phyloP scores from a whole-genome alignment of 1,284 basidiomycete genomes.

The Grifola frondosa region DNA sequence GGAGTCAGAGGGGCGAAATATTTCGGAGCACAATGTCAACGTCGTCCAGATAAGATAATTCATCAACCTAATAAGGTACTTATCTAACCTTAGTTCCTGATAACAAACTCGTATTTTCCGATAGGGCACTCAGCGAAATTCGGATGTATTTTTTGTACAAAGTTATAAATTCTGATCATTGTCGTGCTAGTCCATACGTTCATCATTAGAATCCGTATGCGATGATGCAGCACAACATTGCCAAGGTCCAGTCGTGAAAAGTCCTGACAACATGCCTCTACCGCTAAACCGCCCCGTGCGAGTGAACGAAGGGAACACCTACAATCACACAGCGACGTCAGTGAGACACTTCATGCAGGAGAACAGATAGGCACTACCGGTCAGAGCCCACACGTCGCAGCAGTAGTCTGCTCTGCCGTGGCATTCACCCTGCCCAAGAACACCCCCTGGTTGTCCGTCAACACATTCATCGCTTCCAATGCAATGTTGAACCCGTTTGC shows the following conservation, averaged over 20 bases:
- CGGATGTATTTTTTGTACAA: no score
- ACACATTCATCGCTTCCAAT: constrained; percentile 28
- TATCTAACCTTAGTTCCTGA: no score
- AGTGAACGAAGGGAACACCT: no score
- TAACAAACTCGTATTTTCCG: no score
- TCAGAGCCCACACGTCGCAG: constrained; percentile 28
- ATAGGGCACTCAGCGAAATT: no score
- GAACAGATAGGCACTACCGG: not conserved
- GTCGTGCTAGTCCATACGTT: not conserved
- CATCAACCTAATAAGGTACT: no score
- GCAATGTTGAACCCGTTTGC: constrained; percentile 41
- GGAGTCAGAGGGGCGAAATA: no score
- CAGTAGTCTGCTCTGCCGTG: constrained; percentile 23
- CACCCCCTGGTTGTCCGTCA: constrained; percentile 27
- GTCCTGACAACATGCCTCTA: constrained; percentile 1
- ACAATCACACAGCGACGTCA: not conserved
- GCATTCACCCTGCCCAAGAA: constrained; percentile 27
- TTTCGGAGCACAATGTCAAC: no score
- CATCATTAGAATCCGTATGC: not conserved
- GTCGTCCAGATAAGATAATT: no score
- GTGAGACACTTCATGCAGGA: not conserved
- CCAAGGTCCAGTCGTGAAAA: not conserved
- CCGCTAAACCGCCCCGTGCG: no score
- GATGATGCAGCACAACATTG: no score
- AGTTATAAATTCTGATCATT: no score